Conservation (phyloP, 1,139 yeast genomes). For the Scheffersomyces quercinus region DNA sequence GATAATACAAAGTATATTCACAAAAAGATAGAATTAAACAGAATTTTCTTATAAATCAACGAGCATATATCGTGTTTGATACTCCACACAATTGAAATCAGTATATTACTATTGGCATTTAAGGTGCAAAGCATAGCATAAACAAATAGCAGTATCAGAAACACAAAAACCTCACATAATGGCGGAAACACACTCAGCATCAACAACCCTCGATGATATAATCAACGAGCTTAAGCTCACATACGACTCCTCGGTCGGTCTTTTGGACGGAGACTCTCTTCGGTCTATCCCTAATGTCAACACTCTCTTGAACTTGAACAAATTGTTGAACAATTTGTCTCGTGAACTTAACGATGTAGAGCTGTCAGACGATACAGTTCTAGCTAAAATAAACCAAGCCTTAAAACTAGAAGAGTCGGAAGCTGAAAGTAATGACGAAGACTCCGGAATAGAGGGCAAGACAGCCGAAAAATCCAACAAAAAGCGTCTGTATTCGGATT, state of each 20-base stretch:
- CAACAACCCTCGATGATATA: conserved; percentile 51
- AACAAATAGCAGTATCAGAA: no score
- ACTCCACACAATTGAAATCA: no score
- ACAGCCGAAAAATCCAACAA: conserved; percentile 7
- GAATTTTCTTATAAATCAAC: no score
- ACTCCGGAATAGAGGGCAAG: conserved; percentile 4
- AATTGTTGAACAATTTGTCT: conserved; percentile 48
- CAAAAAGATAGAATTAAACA: no score
- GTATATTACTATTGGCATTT: no score
- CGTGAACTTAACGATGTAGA: conserved; percentile 51
- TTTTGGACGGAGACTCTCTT: conserved; percentile 58
- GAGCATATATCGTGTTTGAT: no score
- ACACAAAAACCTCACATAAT: no score
- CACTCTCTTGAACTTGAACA: conserved; percentile 46
- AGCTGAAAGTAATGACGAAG: conserved; percentile 8
- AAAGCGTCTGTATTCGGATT: conserved; percentile 1
- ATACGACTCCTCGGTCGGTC: conserved; percentile 60
- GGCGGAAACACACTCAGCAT: conserved; percentile 30
- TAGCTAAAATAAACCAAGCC: conserved; percentile 24
- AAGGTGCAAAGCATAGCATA: no score
- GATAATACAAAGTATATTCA: no score
- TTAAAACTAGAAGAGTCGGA: conserved; percentile 6
- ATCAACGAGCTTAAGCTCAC: conserved; percentile 52
- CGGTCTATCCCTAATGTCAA: conserved; percentile 48
- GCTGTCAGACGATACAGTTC: conserved; percentile 40